Evolutionary conservation across 176 grass and related monocot species (phyloP).

Genomic region (Eragrostis nindensis): DNA sequence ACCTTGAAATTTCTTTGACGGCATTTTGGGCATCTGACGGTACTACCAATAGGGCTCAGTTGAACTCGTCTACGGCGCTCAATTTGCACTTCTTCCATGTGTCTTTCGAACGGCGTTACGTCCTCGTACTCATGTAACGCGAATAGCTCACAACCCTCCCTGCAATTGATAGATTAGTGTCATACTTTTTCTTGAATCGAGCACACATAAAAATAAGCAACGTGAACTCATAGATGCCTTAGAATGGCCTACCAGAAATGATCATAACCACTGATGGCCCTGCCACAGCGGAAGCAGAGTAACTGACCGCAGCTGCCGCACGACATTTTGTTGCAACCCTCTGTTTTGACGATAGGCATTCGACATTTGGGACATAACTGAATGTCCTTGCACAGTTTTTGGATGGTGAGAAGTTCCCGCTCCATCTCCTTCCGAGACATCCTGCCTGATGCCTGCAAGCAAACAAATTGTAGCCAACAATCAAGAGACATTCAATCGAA

Average conservation of each 20-base stretch:
- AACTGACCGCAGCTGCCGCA: constrained; percentile 49
- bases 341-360: constrained; percentile 48
- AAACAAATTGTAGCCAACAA: not conserved
- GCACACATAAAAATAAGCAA: not conserved
- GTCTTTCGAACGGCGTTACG: not conserved
- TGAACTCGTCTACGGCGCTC: not conserved
- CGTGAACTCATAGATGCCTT: not conserved
- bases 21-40: constrained; percentile 10
- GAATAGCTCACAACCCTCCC: constrained; percentile 16
- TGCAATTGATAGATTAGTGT: not conserved
- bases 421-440: constrained; percentile 7
- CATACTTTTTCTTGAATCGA: not conserved
- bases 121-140: not conserved
- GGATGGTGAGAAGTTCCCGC: constrained; percentile 1
- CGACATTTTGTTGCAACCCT: constrained; percentile 55
- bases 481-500: not conserved
- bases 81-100: constrained; percentile 24
- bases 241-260: constrained; percentile 31
- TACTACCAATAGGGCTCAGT: not conserved
- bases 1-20: constrained; percentile 33
- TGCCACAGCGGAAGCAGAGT: constrained; percentile 57
- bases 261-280: constrained; percentile 35
- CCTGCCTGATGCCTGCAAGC: not conserved
- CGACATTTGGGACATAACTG: constrained; percentile 42
- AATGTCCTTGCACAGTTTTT: not conserved